phyloP scores from a whole-genome alignment of 2,329 filamentous ascomycete species.

The Claviceps pusilla region DNA sequence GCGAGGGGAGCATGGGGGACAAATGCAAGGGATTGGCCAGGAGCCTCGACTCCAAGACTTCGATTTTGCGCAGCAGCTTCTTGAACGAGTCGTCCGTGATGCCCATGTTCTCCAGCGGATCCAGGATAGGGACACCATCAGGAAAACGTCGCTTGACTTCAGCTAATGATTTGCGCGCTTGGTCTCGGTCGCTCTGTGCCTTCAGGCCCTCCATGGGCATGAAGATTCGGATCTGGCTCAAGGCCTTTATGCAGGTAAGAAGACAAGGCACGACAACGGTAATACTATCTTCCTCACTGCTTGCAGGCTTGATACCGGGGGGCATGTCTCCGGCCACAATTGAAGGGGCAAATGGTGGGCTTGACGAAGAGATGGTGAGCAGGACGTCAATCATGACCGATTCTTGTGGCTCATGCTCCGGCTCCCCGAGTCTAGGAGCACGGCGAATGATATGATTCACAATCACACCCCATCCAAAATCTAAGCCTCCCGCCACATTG shows the following conservation, averaged over 20 bases:
- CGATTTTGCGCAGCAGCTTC: constrained; percentile 85
- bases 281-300: constrained; percentile 16
- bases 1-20: constrained; percentile 64
- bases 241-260: constrained; percentile 68
- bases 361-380: constrained; percentile 41
- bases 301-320: constrained; percentile 38
- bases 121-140: constrained; percentile 75
- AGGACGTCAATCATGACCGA: constrained; percentile 73
- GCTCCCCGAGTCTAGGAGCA: constrained; percentile 48
- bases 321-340: constrained; percentile 32
- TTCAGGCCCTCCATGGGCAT: constrained; percentile 60
- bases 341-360: constrained; percentile 28
- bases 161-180: constrained; percentile 53
- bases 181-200: constrained; percentile 46
- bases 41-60: constrained; percentile 82
- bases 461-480: constrained; percentile 92
- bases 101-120: constrained; percentile 91
- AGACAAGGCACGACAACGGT: constrained; percentile 55
- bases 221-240: constrained; percentile 73
- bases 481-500: constrained; percentile 25
- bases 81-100: constrained; percentile 90
- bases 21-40: constrained; percentile 83
- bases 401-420: constrained; percentile 59
- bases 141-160: constrained; percentile 82
- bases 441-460: constrained; percentile 57